Evolutionary conservation across 257 asterid species (phyloP), one percentile per base, ranked within the genome.

Genomic region (Primulina huaijiensis): DNA sequence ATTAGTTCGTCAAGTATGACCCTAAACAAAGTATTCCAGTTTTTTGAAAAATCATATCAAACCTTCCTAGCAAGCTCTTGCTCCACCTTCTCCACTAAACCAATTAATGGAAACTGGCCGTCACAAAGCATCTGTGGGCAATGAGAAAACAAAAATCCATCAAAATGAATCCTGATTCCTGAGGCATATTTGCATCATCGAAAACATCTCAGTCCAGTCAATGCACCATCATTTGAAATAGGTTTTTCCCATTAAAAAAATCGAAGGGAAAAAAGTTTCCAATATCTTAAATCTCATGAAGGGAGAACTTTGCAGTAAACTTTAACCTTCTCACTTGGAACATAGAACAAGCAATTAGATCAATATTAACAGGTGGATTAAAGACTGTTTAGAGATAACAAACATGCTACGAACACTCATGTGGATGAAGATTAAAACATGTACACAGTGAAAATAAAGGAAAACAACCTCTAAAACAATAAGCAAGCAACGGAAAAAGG

Each of bases 21-120:
- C 29, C 35, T 14, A 67, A 52, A 29, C 23, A 68, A 62, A 76
- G 66, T 6, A 74, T 52, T 58, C 11, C 21, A 65, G 38, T 60
- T 57, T 23, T 29, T 16, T 59, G 60, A 46, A 11, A 75, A 70
- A 59, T 70, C 25, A 73, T 52, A 61, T 55, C 82, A 76, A 67
- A 93, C 99, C 99, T 90, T 93, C 96, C 96, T 85, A 76, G 85
- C 89, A 80, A 93, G 99, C 88, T 93, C 99, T 66, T 82, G 85
- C 82, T 86, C 97, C 56, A 89, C 97, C 83, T 86, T 93, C 66
- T 93, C 97, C 64, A 78, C 84, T 69, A 90, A 85, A 68, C 99
- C 96, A 83, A 90, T 85, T 82, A 93, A 84, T 7, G 99, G 97
- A 60, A 93, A 88, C 84, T 87, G 92, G 62, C 97, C 97, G 79